Conservation (phyloP, 192 early-diverging fungal genomes). For the Pilobolus umbonatus region DNA sequence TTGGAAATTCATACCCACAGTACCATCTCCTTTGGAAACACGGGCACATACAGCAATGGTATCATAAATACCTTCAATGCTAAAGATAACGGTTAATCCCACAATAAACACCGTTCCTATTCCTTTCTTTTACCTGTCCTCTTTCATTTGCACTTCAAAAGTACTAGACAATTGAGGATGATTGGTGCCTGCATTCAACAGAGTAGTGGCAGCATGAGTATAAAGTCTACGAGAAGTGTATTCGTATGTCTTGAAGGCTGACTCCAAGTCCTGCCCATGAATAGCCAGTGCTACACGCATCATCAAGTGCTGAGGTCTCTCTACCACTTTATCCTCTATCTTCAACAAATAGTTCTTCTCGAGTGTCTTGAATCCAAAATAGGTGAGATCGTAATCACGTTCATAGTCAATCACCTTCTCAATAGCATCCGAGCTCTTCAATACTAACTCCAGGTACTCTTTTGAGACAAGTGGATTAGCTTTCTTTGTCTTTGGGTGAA, state of each 20-base stretch:
- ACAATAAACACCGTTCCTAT: neutral
- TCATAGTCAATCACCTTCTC: constrained; percentile 91
- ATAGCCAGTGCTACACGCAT: constrained; percentile 97
- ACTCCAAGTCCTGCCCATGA: constrained; percentile 84
- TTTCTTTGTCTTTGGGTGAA: constrained; percentile 81
- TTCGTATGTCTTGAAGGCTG: constrained; percentile 88
- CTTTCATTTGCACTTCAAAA: constrained; percentile 90
- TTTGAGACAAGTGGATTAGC: constrained; percentile 85
- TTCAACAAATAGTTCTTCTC: constrained; percentile 88
- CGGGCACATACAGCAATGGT: constrained; percentile 90
- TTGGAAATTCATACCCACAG: constrained; percentile 93
- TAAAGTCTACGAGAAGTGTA: constrained; percentile 90
- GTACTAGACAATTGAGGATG: constrained; percentile 89
- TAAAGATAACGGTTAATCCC: constrained; percentile 1
- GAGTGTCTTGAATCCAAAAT: constrained; percentile 98
- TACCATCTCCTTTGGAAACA: constrained; percentile 94
- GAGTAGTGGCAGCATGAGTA: constrained; percentile 93
- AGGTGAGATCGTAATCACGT: constrained; percentile 95
- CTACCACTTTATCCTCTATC: constrained; percentile 74
- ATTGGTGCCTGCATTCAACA: constrained; percentile 97
- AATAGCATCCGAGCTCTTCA: constrained; percentile 66
- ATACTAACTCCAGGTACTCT: constrained; percentile 58
- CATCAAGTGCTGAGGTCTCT: constrained; percentile 95
- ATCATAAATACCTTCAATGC: constrained; percentile 97
- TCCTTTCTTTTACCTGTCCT: constrained; percentile 50